Conservation (phyloP, 768 basidiomycete genomes). For the Termitomyces sp. region DNA sequence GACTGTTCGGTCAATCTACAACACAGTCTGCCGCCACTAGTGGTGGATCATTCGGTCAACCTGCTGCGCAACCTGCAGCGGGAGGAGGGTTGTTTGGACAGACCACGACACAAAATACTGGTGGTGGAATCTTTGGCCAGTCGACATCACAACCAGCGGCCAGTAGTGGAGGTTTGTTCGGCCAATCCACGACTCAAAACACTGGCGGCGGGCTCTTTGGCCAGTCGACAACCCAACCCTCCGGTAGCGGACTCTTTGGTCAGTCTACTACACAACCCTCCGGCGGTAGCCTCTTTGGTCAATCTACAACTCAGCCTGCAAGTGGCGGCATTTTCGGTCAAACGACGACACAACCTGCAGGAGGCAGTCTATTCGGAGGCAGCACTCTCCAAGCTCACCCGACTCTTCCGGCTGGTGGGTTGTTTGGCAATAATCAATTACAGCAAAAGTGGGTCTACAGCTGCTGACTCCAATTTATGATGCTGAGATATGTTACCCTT, state of each 20-base stretch:
- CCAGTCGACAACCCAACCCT: slow-evolving; percentile 11
- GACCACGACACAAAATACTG: slow-evolving; percentile 4
- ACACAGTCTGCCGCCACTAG: not conserved
- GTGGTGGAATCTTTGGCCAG: slow-evolving; percentile 12
- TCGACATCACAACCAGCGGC: slow-evolving; percentile 8
- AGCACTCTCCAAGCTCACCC: slow-evolving; percentile 26
- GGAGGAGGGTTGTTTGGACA: slow-evolving; percentile 28
- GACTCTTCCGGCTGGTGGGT: slow-evolving; percentile 19
- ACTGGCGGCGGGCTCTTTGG: slow-evolving; percentile 13
- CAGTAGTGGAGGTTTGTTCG: slow-evolving; percentile 7
- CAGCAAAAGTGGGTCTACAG: slow-evolving; percentile 22
- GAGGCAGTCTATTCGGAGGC: slow-evolving; percentile 16
- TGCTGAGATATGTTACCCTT: not conserved
- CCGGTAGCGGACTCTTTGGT: slow-evolving; percentile 8
- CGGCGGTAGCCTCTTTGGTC: slow-evolving; percentile 23
- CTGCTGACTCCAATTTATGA: not conserved
- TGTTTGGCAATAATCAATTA: slow-evolving; percentile 26
- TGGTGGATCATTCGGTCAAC: slow-evolving; percentile 13
- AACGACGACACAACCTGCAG: slow-evolving; percentile 15
- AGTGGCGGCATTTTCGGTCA: slow-evolving; percentile 22
- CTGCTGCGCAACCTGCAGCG: slow-evolving; percentile 11
- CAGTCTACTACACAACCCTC: slow-evolving; percentile 14
- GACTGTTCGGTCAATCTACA: slow-evolving; percentile 26
- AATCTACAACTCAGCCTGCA: slow-evolving; percentile 9
- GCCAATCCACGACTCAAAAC: slow-evolving; percentile 12